Conservation (phyloP, 768 basidiomycete species). For the Leucocoprinus leucothites region DNA sequence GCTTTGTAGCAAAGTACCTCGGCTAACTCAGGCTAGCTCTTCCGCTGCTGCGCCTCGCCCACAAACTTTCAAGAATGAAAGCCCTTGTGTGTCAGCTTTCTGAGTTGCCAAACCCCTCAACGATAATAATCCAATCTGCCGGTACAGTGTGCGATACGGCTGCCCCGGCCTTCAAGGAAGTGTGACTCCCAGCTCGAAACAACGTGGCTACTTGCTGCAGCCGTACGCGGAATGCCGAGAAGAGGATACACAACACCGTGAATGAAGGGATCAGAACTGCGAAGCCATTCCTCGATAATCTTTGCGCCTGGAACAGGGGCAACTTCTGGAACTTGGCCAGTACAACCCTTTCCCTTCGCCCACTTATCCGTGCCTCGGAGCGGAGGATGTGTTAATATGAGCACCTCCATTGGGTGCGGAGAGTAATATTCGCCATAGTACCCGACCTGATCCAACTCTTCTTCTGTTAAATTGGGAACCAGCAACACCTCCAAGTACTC, state of each 20-base stretch:
- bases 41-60: neutral
- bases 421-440: conserved; percentile 1
- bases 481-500: conserved; percentile 29
- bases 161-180: neutral
- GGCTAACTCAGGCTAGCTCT: too few species aligned
- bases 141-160: neutral
- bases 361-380: neutral
- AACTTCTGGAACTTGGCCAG: too few species aligned
- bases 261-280: neutral
- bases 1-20: too few species aligned
- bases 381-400: neutral
- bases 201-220: neutral
- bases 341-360: too few species aligned
- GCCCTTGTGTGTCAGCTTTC: neutral
- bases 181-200: neutral
- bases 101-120: neutral
- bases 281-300: neutral
- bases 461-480: conserved; percentile 13
- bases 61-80: neutral
- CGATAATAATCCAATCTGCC: neutral
- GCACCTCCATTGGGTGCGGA: neutral
- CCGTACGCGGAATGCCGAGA: neutral
- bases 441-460: neutral
- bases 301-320: neutral
- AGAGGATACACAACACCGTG: neutral